These are phyloP conservation scores for Verticillium zaregamsianum DNA, from an alignment of 2,329 filamentous ascomycete species.

Conservation along the genomic window DNA sequence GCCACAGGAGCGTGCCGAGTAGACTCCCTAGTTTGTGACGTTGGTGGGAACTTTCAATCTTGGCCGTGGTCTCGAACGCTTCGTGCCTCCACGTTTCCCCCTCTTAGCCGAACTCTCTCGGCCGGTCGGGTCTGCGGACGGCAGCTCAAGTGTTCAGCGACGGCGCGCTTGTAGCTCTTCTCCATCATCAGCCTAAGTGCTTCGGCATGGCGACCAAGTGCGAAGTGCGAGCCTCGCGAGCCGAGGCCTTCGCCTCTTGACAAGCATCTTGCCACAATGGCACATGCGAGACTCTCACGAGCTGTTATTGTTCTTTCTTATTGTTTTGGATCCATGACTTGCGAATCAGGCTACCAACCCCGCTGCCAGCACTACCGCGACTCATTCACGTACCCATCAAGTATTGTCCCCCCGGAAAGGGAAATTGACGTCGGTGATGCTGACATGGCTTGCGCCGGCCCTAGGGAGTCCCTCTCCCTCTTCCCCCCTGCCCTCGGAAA, in stretches of 20 bases:
- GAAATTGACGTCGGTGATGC: neutral
- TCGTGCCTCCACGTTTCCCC: neutral
- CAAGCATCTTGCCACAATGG: neutral
- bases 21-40: neutral
- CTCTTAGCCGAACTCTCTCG: neutral
- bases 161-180: neutral
- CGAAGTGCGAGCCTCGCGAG: neutral
- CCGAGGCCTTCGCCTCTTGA: neutral
- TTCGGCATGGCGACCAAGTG: neutral
- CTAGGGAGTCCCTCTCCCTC: neutral
- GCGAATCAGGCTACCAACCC: neutral
- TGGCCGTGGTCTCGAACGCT: neutral
- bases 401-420: neutral
- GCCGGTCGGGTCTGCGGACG: neutral
- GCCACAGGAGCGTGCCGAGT: no score
- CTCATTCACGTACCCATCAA: neutral
- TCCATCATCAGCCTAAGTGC: neutral
- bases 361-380: neutral
- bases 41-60: neutral
- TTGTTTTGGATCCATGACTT: neutral
- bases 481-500: constrained; percentile 8
- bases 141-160: neutral
- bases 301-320: neutral
- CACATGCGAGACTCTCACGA: neutral
- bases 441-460: constrained; percentile 5